A percentile compares a stretch with the other conserved stretches of the same genome.
phyloP scores from a whole-genome alignment of 2,329 filamentous ascomycete species.

The Colletotrichum limetticola region DNA sequence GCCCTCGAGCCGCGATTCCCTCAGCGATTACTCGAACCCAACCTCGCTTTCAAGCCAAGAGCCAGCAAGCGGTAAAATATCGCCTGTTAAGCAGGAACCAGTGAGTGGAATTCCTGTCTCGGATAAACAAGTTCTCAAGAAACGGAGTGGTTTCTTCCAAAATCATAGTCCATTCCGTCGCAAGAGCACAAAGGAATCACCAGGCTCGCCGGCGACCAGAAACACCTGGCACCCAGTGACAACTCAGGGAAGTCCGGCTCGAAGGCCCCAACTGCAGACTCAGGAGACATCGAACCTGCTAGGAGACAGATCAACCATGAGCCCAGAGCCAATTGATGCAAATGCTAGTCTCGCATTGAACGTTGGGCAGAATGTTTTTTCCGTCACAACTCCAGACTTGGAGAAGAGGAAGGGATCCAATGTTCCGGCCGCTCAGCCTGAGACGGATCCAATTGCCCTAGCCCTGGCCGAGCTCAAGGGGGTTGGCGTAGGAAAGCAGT shows the following conservation, averaged over 20 bases:
- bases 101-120: constrained; percentile 57
- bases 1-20: constrained; percentile 86
- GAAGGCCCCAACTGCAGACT: constrained; percentile 52
- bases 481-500: constrained; percentile 79
- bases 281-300: constrained; percentile 50
- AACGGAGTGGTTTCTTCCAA: constrained; percentile 90
- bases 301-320: constrained; percentile 59
- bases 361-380: constrained; percentile 94
- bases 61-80: constrained; percentile 76
- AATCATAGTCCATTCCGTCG: constrained; percentile 92
- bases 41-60: constrained; percentile 91
- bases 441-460: constrained; percentile 88
- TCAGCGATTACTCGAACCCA: constrained; percentile 90
- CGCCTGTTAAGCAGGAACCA: constrained; percentile 75
- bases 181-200: constrained; percentile 84
- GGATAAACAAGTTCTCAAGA: constrained; percentile 75
- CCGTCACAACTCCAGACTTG: constrained; percentile 83
- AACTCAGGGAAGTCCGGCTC: constrained; percentile 43
- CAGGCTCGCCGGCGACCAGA: constrained; percentile 55
- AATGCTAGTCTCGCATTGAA: constrained; percentile 93
- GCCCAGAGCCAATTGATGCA: constrained; percentile 89
- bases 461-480: constrained; percentile 94
- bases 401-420: constrained; percentile 53
- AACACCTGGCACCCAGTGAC: constrained; percentile 68
- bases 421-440: constrained; percentile 62